phyloP scores from a whole-genome alignment of 2,329 filamentous ascomycete genomes.

The Aspergillus quadricinctus region DNA sequence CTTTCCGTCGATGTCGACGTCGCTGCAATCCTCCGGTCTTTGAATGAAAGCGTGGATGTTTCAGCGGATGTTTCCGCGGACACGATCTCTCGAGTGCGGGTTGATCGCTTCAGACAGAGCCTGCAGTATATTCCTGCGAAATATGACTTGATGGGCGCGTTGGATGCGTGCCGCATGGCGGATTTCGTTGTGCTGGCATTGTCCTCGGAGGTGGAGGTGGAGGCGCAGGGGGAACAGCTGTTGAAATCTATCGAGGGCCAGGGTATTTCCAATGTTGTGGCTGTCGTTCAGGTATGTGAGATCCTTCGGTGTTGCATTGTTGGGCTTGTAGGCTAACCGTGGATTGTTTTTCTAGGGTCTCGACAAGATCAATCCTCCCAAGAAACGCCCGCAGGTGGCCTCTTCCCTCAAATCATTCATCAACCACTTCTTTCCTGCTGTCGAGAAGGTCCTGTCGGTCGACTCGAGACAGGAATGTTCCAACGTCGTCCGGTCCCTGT shows the following conservation, averaged over 20 bases:
- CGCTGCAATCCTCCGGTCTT: constrained; percentile 59
- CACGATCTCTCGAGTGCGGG: constrained; percentile 59
- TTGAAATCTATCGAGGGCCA: constrained; percentile 86
- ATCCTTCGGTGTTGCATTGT: neutral
- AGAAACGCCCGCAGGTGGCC: constrained; percentile 70
- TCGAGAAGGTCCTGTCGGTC: constrained; percentile 85
- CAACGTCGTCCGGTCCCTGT: constrained; percentile 85
- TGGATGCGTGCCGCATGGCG: constrained; percentile 82
- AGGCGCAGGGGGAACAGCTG: constrained; percentile 77
- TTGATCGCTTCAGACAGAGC: constrained; percentile 94
- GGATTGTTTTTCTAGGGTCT: constrained; percentile 47
- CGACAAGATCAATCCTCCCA: constrained; percentile 71
- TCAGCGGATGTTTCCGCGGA: constrained; percentile 59
- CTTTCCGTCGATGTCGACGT: constrained; percentile 70
- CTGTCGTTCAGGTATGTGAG: constrained; percentile 60
- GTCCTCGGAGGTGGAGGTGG: constrained; percentile 71
- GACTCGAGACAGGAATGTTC: constrained; percentile 86
- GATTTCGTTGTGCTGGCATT: constrained; percentile 88
- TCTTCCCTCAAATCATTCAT: constrained; percentile 88
- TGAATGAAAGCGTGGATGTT: constrained; percentile 79
- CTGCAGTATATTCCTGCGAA: constrained; percentile 76
- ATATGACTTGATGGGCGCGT: constrained; percentile 67
- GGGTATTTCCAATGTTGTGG: constrained; percentile 88
- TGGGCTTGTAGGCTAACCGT: constrained; percentile 5
- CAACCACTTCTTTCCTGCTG: constrained; percentile 86